Evolutionary conservation across 805 yeast species (phyloP), one percentile per base, ranked within the genome.

Genomic region (Priceomyces haplophilus): DNA sequence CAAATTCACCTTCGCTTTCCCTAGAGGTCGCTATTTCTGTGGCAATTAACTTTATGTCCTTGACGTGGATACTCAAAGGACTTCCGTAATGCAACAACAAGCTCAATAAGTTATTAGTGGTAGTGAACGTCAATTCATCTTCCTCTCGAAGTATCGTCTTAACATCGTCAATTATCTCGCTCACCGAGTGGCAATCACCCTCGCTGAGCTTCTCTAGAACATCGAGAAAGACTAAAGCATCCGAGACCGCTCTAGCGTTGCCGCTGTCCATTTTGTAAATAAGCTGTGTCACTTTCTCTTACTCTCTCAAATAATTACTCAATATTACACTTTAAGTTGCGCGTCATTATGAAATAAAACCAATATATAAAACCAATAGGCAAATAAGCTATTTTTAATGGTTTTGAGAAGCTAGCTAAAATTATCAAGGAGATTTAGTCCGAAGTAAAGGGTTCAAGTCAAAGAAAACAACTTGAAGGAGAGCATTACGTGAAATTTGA

Each of bases 21-120:
- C 15, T n/a, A 27, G n/a, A n/a, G 11, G 29, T 8, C 5, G 13
- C 31, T 15, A 36, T 25, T 15, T 15, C 29, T 5, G 27, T 25
- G 18, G 39, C 39, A 13, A 36, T 23, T 4, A n/a, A 15, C 29
- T 15, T 25, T 16, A 40, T 16, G n/a, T 19, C 7, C 5, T 29
- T 21, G 8, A 37, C 25, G 13, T 39, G 27, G 20, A 44, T 13
- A 8, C 35, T 27, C 16, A 33, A 24, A 2, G 48, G 43, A 7
- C 46, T 41, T 6, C 35, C 34, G 19, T 39, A 45, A 13, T 24
- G 21, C 21, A 45, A 29, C 19, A 45, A 27, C 7, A 45, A 24
- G 18, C 45, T 44, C 29, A 42, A 37, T 12, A 45, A 34, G 20
- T 45, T 45, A 29, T 33, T 19, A 15, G 19, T 13, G 8, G 15